Evolutionary conservation across 2,329 filamentous ascomycete genomes (phyloP).

Genomic region (Colletotrichum sp.): DNA sequence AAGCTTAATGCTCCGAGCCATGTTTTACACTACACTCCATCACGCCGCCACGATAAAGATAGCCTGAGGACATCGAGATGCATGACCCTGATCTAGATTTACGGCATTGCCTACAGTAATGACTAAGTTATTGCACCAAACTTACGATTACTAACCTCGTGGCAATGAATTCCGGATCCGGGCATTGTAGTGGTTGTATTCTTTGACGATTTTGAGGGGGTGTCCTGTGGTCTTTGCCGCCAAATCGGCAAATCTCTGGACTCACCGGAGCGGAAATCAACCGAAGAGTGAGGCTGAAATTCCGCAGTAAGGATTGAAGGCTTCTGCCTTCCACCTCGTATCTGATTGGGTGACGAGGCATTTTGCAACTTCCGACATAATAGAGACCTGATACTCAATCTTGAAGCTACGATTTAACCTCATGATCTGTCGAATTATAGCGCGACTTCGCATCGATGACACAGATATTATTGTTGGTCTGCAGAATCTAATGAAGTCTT

Average conservation of each 20-base stretch:
- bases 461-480: no score
- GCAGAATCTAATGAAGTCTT: no score
- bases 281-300: rapidly evolving
- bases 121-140: not conserved
- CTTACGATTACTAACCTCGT: not conserved
- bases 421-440: no score
- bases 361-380: no score
- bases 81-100: not conserved
- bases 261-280: not conserved
- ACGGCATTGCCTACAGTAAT: rapidly evolving
- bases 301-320: not conserved
- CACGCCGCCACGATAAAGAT: no score
- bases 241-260: not conserved
- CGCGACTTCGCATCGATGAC: no score
- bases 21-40: no score
- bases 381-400: no score
- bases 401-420: no score
- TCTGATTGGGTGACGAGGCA: no score
- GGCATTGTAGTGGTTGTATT: rapidly evolving
- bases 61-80: not conserved
- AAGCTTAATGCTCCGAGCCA: no score
- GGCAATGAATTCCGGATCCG: not conserved
- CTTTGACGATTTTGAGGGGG: not conserved
- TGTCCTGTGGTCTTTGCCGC: not conserved
- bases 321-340: no score